A percentile compares a stretch with the other conserved stretches of the same genome.
Conservation (phyloP, 805 yeast genomes). For the Hanseniaspora meyeri region DNA sequence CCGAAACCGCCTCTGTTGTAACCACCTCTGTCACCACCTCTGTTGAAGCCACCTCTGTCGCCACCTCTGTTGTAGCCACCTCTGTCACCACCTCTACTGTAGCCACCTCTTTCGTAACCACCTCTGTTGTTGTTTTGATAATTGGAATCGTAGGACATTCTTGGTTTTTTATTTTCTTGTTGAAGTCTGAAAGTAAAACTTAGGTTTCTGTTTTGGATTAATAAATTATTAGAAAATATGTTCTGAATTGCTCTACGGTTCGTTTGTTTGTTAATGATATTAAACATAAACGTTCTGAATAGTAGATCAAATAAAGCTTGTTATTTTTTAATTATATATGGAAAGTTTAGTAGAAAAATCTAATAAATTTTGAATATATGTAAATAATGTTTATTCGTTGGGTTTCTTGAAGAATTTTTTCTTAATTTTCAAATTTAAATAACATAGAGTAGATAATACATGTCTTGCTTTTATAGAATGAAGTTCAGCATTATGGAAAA, state of each 20-base stretch:
- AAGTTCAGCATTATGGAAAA: background rate
- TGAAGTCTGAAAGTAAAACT: background rate
- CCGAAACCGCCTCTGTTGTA: slow-evolving; percentile 30
- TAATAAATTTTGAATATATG: too few relatives aligned
- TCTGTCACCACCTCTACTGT: slow-evolving; percentile 25
- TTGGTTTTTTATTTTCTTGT: slow-evolving; percentile 15
- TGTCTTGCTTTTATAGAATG: background rate
- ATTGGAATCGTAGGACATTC: slow-evolving; percentile 30
- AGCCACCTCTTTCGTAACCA: slow-evolving; percentile 28
- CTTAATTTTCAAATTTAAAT: too few relatives aligned
- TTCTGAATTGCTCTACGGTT: slow-evolving; percentile 10
- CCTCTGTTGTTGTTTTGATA: slow-evolving; percentile 31
- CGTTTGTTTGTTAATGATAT: background rate
- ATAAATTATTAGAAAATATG: background rate
- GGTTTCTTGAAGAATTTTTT: background rate
- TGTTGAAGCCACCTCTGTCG: slow-evolving; percentile 30
- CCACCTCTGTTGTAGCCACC: slow-evolving; percentile 27
- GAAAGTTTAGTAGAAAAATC: background rate
- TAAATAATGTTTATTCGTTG: too few relatives aligned
- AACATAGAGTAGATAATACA: too few relatives aligned
- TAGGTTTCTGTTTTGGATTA: background rate
- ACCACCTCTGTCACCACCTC: slow-evolving; percentile 31
- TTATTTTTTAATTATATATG: too few relatives aligned
- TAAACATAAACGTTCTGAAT: background rate
- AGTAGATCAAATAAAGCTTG: background rate